Evolutionary conservation across 176 grass and related monocot species (phyloP), one percentile per base, ranked within the genome.

Genomic region (Typha latifolia): DNA sequence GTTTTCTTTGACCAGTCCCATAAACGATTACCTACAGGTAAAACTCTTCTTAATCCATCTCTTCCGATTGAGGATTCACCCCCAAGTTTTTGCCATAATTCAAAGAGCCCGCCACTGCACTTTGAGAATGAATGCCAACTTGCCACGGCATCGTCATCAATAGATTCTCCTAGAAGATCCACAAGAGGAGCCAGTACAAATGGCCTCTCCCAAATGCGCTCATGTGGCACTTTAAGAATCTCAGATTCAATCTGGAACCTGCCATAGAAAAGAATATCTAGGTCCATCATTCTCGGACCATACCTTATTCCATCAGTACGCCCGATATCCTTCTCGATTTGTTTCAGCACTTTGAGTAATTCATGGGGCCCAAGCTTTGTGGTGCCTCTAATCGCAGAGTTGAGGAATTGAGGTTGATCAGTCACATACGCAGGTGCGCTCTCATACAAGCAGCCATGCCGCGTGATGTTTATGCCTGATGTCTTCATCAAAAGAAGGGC

Each of bases 171-270:
- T 32, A 96, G 50, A 48, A 96, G 81, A 52, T 96, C 92, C 48
- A 96, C 32, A 61, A 96, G 84, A 81, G 92, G 92, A 6, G 92
- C 92, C 32, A 96, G 62, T 26, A 96, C 88, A n/a, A 96, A 96
- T 26, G 85, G 80, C 18, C 92, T 88, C 71, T 96, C 92, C 67
- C 71, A 84, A 31, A 96, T 96, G 66, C 88, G 77, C 26, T 84
- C 92, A 72, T 96, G 92, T 9, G 92, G 92, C 66, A 96, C 74
- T 20, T 18, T 80, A 24, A 96, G 72, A 59, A 56, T 62, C 68
- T 91, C 88, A 2, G 69, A 88, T 34, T 53, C 26, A 26, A 96
- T 81, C 63, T 52, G 49, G 37, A 67, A 71, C 12, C 67, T 77
- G 0, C 87, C 92, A 51, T 91, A 91, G 4, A 96, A 82, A 72